phyloP scores from a whole-genome alignment of 2,329 filamentous ascomycete species.

The Colletotrichum cereale region DNA sequence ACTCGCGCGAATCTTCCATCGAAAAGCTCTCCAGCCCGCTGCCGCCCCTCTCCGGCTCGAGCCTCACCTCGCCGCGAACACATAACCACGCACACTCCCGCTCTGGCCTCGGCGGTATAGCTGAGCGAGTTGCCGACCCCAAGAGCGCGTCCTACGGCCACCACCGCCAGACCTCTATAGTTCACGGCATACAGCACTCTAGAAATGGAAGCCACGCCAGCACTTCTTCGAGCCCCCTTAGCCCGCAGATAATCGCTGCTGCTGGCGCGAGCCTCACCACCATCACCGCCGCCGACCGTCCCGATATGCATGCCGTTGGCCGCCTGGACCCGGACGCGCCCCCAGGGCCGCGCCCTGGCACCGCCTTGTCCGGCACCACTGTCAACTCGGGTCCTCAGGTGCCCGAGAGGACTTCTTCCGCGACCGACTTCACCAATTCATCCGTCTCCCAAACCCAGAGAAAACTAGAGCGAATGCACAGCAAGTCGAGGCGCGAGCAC shows the following conservation, averaged over 20 bases:
- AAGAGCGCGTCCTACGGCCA: constrained; percentile 79
- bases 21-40: constrained; percentile 60
- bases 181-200: constrained; percentile 94
- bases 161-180: constrained; percentile 96
- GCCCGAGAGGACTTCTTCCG: constrained; percentile 61
- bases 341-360: constrained; percentile 57
- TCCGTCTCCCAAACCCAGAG: constrained; percentile 64
- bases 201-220: constrained; percentile 90
- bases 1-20: constrained; percentile 70
- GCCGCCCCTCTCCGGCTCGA: constrained; percentile 41
- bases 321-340: constrained; percentile 60
- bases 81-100: constrained; percentile 58
- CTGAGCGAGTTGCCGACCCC: constrained; percentile 67
- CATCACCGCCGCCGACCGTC: constrained; percentile 60
- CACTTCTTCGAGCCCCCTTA: constrained; percentile 85
- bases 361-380: constrained; percentile 61
- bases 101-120: constrained; percentile 55
- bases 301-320: constrained; percentile 62
- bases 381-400: constrained; percentile 47
- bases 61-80: constrained; percentile 51
- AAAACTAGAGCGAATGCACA: constrained; percentile 72
- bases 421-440: constrained; percentile 58
- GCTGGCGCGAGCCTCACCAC: constrained; percentile 65
- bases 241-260: constrained; percentile 85
- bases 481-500: constrained; percentile 78